phyloP scores from a whole-genome alignment of 179 eudicot genomes.

The Nepenthes alata region DNA sequence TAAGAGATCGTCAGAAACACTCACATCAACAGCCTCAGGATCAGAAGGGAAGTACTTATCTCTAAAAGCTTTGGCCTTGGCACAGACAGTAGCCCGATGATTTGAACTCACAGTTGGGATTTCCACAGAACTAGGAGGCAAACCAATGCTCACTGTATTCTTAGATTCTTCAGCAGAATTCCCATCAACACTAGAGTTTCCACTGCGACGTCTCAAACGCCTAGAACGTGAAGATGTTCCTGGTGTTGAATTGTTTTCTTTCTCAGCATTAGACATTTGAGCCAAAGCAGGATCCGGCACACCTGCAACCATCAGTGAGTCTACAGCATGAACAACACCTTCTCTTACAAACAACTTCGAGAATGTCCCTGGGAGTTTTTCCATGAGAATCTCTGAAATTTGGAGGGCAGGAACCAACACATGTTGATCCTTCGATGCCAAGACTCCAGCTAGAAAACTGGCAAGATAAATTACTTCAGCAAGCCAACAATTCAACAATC shows the following conservation, averaged over 20 bases:
- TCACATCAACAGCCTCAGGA: slow-evolving; percentile 52
- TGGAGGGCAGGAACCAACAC: slow-evolving; percentile 90
- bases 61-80: slow-evolving; percentile 69
- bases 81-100: slow-evolving; percentile 59
- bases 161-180: slow-evolving; percentile 50
- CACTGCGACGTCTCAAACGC: slow-evolving; percentile 66
- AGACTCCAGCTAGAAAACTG: slow-evolving; percentile 93
- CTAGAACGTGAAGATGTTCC: slow-evolving; percentile 73
- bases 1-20: slow-evolving; percentile 78
- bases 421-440: slow-evolving; percentile 98
- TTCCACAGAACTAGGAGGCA: slow-evolving; percentile 56
- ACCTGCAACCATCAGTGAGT: slow-evolving; percentile 47
- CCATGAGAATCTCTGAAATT: slow-evolving; percentile 85
- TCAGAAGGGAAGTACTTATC: slow-evolving; percentile 78
- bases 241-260: slow-evolving; percentile 67
- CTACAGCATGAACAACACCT: slow-evolving; percentile 95
- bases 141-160: slow-evolving; percentile 57
- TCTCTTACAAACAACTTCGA: slow-evolving; percentile 91
- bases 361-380: slow-evolving; percentile 84
- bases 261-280: slow-evolving; percentile 42
- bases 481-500: no score
- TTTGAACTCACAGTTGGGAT: slow-evolving; percentile 48
- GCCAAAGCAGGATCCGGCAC: slow-evolving; percentile 28
- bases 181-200: slow-evolving; percentile 45
- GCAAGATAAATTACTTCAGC: not conserved